phyloP scores from a whole-genome alignment of 208 protist species.

The Crithidia mellificae region DNA sequence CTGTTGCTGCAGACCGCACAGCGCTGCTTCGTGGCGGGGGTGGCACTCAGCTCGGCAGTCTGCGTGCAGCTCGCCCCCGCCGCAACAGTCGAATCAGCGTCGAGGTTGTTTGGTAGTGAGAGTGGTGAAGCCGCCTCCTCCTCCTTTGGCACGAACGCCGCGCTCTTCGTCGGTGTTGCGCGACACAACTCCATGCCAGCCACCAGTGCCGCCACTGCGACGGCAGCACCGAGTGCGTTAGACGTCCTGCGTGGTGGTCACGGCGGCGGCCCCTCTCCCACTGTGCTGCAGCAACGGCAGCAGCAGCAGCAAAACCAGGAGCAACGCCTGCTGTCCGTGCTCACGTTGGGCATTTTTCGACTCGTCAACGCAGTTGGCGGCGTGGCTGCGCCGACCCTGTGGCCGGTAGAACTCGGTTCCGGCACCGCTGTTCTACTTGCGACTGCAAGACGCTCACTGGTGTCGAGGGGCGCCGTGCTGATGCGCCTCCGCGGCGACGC shows the following conservation, averaged over 20 bases:
- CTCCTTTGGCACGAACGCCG: too few relatives aligned
- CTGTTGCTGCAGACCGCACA: conserved; percentile 26
- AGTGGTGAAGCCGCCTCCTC: too few relatives aligned
- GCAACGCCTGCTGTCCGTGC: conserved; percentile 14
- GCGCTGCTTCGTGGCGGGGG: conserved; percentile 19
- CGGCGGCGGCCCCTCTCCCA: not conserved
- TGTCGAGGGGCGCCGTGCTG: not conserved
- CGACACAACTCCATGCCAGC: not conserved
- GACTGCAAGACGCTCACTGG: too few relatives aligned
- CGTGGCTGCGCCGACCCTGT: conserved; percentile 11
- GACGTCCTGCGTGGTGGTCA: conserved; percentile 16
- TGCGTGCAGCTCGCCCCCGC: not conserved
- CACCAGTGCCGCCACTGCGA: too few relatives aligned
- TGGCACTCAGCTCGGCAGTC: conserved; percentile 16
- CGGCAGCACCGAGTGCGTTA: conserved; percentile 9
- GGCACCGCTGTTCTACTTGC: too few relatives aligned
- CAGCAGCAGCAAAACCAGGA: conserved; percentile 8
- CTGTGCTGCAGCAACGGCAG: not conserved
- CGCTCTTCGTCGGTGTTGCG: not conserved
- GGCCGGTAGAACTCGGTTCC: conserved; percentile 18
- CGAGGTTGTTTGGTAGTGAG: too few relatives aligned
- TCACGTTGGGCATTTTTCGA: conserved; percentile 23
- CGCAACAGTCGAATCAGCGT: too few relatives aligned
- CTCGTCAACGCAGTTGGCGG: conserved; percentile 30
- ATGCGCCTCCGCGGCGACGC: conserved; percentile 3